These are phyloP conservation scores for Oxyria digyna DNA, from an alignment of 148 eudicot species.

Conservation along the genomic window DNA sequence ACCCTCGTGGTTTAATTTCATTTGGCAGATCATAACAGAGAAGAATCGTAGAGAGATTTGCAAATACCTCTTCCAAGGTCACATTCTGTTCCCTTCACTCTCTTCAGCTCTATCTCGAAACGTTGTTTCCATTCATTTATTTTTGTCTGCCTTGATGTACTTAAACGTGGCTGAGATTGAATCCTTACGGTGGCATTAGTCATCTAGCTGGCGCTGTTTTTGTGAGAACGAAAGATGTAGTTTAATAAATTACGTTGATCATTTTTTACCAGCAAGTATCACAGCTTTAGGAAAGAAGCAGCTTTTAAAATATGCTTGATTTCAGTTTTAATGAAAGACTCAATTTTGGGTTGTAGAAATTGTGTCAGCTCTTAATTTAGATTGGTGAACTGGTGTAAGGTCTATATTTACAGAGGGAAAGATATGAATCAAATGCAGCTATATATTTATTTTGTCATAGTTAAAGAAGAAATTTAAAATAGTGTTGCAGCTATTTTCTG, in stretches of 20 bases:
- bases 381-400: background rate
- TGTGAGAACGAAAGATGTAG: background rate
- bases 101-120: background rate
- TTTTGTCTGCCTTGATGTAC: background rate
- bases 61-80: constrained; percentile 88
- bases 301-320: background rate
- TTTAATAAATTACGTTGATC: background rate
- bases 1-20: background rate
- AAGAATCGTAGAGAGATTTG: no score
- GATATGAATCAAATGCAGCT: no score
- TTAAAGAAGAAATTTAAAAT: no score
- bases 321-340: background rate
- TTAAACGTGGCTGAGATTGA: background rate
- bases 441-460: no score
- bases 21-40: constrained; percentile 60
- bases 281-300: background rate
- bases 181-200: background rate
- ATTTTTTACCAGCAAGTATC: background rate
- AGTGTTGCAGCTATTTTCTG: no score
- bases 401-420: background rate
- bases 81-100: background rate
- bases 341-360: background rate
- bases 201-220: no score
- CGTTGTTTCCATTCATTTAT: background rate
- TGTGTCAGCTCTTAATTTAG: background rate